Percentiles rank a stretch among this genome's conserved stretches.
Evolutionary conservation across 176 grass and related monocot species (phyloP).

Genomic region (Carex scoparia): DNA sequence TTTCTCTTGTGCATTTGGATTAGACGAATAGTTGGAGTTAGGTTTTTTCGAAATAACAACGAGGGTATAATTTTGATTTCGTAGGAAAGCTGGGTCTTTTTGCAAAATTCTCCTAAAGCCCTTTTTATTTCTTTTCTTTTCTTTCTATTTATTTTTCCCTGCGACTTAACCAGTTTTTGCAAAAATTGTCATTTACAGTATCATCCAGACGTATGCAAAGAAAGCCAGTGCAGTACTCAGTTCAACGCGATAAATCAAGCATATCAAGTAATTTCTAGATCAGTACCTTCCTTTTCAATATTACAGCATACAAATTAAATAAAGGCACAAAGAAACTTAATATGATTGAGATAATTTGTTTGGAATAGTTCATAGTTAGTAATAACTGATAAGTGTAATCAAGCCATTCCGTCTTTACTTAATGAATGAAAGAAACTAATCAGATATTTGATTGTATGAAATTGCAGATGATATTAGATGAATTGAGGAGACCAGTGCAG

Average conservation of each 20-base stretch:
- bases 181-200: slow-evolving; percentile 19
- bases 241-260: slow-evolving; percentile 42
- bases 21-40: not conserved
- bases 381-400: not conserved
- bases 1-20: not conserved
- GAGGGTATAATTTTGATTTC: slow-evolving; percentile 3
- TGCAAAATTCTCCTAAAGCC: not conserved
- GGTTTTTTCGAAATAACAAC: not conserved
- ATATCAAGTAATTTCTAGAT: slow-evolving; percentile 35
- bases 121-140: not conserved
- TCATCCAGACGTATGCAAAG: slow-evolving; percentile 52
- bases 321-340: not conserved
- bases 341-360: not conserved
- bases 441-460: not conserved
- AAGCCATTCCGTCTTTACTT: not conserved
- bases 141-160: not conserved
- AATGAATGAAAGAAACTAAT: not conserved
- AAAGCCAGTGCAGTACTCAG: slow-evolving; percentile 27
- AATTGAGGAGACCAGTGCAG: slow-evolving; percentile 4
- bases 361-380: not conserved
- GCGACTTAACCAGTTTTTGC: not conserved
- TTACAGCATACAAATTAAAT: not conserved
- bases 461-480: slow-evolving; percentile 20
- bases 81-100: not conserved
- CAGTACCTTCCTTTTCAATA: not conserved